Evolutionary conservation across 139 green algal species (phyloP), one percentile per base, ranked within the genome.

Genomic region (Chlamydomonas incerta): DNA sequence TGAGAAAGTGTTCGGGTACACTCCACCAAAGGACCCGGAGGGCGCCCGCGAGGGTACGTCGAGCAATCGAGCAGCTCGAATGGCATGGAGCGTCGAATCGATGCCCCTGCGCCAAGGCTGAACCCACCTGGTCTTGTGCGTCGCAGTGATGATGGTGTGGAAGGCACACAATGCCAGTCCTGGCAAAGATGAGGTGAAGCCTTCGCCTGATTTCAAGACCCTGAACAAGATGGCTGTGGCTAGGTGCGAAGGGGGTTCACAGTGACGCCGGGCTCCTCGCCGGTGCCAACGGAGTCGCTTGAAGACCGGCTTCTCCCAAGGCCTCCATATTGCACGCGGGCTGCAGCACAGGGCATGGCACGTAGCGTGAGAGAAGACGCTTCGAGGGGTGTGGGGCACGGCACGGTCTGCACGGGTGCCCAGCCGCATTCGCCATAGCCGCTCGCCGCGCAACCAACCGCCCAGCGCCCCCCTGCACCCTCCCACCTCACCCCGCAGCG

Each of bases 131-230:
- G 55, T 62, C 2, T 62, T 21, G 6, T 8, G 18, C 46, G 26
- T 26, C n/a, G 85, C 85, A 89, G 85, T 89, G 5, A 89, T 83
- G 60, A 89, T 89, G 86, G 68, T 90, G 1, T 90, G 86, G 86
- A 90, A 90, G 66, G 80, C 79, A 3, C 80, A 90, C 35, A 63
- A 55, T 4, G 10, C 71, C 34, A 87, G 72, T 35, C 72, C 80
- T 0, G 57, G 52, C 11, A n/a, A 62, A 33, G 74, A 82, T 18
- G 50, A 46, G 14, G 72, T 37, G 21, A 84, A 72, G 52, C 86
- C 86, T 6, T 67, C 72, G 33, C 79, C 50, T 26, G 86, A 90
- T 72, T 90, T 90, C 79, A 90, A 85, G 79, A 83, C 77, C 1
- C 76, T 90, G 9, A 90, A 90, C 60, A 90, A 90, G 46, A 75